A percentile compares a stretch with the other conserved stretches of the same genome.
Conservation (phyloP, 352 stramenopile species). For the Phytophthora multivora region DNA sequence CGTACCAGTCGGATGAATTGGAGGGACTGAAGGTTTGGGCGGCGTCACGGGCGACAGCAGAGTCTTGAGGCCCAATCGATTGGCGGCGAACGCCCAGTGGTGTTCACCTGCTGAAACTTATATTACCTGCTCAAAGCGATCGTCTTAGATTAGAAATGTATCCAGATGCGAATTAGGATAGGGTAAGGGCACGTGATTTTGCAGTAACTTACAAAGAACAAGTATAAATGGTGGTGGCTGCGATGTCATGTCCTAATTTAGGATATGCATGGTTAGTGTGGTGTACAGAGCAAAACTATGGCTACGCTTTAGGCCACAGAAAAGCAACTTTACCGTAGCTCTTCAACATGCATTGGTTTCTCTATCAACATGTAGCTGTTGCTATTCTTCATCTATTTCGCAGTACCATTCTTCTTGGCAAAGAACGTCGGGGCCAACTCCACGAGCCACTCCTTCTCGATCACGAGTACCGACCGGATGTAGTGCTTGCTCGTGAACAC, state of each 20-base stretch:
- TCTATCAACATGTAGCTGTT: neutral
- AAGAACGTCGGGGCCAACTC: slow-evolving; percentile 88
- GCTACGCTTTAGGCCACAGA: neutral
- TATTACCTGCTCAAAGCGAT: slow-evolving; percentile 30
- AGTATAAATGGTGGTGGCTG: slow-evolving; percentile 19
- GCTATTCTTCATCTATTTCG: slow-evolving; percentile 19
- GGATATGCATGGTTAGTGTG: neutral
- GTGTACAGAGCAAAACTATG: slow-evolving; percentile 7
- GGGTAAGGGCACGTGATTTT: slow-evolving; percentile 17
- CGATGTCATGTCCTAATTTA: slow-evolving; percentile 5
- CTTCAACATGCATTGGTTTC: slow-evolving; percentile 11
- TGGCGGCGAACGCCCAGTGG: slow-evolving; percentile 61
- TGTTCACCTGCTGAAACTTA: slow-evolving; percentile 26
- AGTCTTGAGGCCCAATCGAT: slow-evolving; percentile 69
- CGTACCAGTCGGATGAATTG: slow-evolving; percentile 89
- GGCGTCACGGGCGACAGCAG: slow-evolving; percentile 29
- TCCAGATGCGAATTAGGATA: slow-evolving; percentile 9
- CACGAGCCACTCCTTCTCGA: slow-evolving; percentile 90
- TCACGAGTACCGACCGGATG: slow-evolving; percentile 85
- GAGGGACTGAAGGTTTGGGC: slow-evolving; percentile 83
- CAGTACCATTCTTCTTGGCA: slow-evolving; percentile 49
- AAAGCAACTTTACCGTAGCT: neutral
- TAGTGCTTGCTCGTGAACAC: slow-evolving; percentile 93
- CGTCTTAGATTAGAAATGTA: slow-evolving; percentile 4
- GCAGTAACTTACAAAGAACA: slow-evolving; percentile 33